Base-by-base conservation (phyloP, 1,139 yeast species). In the Suhomyces bokatorum region DNA sequence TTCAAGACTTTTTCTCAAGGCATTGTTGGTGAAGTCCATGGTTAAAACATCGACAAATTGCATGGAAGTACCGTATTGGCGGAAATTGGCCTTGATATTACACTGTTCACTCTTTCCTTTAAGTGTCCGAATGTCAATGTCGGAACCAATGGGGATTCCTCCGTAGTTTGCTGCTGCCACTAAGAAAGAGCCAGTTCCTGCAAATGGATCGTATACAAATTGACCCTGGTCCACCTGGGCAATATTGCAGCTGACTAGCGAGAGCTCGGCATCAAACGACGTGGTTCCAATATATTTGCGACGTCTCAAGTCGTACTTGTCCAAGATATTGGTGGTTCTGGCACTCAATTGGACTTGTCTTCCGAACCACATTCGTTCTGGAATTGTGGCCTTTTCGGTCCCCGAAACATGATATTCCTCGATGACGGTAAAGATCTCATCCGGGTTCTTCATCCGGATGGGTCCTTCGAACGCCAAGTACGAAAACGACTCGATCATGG, bases 271-370 rank as follows among this genome's bases (percentile, higher is more conserved):
- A 55, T 93, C 99, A 66, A 93, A 93, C 10, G 97, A 87, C 0
- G 99, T 93, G 12, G 99, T 93, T 1, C 99, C 99, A 49, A 90
- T 91, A 58, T 87, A 90, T 43, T 82, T 85, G 57, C 99, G 77
- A 55, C 84, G 83, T 59, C 84, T 86, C 53, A 93, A 73, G 60
- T 91, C 97, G 56, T 86, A 88, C 45, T 73, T 78, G 54, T 91
- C 98, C 48, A 89, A 73, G 3, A 83, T 74, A 32, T 78, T 81
- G 14, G 67, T 63, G 2, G 77, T 64, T 56, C 99, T 75, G 29
- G 85, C 83, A 52, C 93, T 80, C 24, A 76, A 61, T 48, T 80
- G 80, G 14, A 93, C 71, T 53, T 79, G 78, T 59, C 96, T 76
- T 0, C 96, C 96, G 62, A 93, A 88, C 78, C 83, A 87, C 48